Base-by-base conservation (phyloP, 208 protist genomes). In the Leptomonas seymouri region DNA sequence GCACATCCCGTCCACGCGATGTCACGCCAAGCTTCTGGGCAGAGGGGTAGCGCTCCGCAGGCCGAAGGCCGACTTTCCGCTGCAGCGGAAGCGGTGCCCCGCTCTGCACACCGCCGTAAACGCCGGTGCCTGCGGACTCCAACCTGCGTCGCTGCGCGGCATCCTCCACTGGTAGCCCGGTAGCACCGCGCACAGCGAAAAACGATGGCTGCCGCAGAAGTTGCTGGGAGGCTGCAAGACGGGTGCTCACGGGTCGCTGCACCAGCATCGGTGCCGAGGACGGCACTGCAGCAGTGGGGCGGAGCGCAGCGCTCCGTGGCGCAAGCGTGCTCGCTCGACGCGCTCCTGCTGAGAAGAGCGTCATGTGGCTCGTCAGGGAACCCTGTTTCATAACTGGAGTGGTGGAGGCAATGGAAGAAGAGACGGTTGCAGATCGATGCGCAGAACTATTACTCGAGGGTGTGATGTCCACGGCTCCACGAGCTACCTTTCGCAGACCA, bases 141-240 rank as follows among this genome's bases (percentile, higher is more conserved):
- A 78, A 0, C 36, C 71, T 28, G 25, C 39, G 58, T 18, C 71
- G 63, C 42, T n/a, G 64, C 21, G 55, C 71, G n/a, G 69, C 57
- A n/a, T 76, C 75, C n/a, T 67, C 70, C 15, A 78, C 66, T 12
- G 86, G 86, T 5, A 89, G 76, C 2, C 88, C 88, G 7, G 71
- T 82, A 16, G 54, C 72, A 20, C 85, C 85, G 48, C 74, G 74
- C 41, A 93, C 88, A 8, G 87, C 85, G 36, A 93, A 74, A 62
- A 93, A 87, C 0, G 74, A 60, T 16, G 36, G 51, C 39, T 78
- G 71, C 4, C 77, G 80, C 57, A 85, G 66, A 42, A 80, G 27
- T 58, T 79, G 70, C 64, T 74, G 70, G 14, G 79, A 67, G 2
- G 72, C 54, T 1, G 58, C 67, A 18, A 64, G 45, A 1, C 71